Percentiles rank a stretch among this genome's conserved stretches.
Conservation (phyloP, 2,329 filamentous ascomycete genomes). For the Scortechinia acanthostroma region DNA sequence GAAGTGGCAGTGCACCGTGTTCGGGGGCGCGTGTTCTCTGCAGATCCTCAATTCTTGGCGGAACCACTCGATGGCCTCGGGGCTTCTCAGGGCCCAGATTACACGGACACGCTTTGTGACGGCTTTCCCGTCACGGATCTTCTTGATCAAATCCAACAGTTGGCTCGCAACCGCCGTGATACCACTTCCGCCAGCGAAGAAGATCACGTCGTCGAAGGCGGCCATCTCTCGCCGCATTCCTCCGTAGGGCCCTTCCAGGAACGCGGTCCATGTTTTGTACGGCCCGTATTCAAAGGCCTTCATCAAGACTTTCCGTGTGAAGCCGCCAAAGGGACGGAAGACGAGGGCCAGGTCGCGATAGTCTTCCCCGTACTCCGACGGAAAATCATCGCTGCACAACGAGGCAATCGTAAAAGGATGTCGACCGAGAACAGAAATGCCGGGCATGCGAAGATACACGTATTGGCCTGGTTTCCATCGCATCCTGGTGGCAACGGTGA, state of each 20-base stretch:
- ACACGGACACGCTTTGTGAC: slow-evolving; percentile 86
- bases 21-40: slow-evolving; percentile 78
- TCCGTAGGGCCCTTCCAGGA: slow-evolving; percentile 89
- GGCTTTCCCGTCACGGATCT: slow-evolving; percentile 89
- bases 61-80: slow-evolving; percentile 97
- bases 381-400: slow-evolving; percentile 85
- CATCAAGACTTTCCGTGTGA: slow-evolving; percentile 78
- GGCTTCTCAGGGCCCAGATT: slow-evolving; percentile 85
- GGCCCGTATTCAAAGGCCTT: slow-evolving; percentile 79
- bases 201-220: slow-evolving; percentile 85
- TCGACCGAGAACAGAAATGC: slow-evolving; percentile 82
- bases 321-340: slow-evolving; percentile 85
- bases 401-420: slow-evolving; percentile 94
- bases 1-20: slow-evolving; percentile 87
- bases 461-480: slow-evolving; percentile 91
- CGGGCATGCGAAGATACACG: slow-evolving; percentile 88
- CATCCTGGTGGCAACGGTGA: slow-evolving; percentile 89
- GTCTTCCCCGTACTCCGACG: slow-evolving; percentile 63
- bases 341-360: slow-evolving; percentile 86
- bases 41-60: slow-evolving; percentile 89
- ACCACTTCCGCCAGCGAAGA: slow-evolving; percentile 88
- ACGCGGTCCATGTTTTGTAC: slow-evolving; percentile 85
- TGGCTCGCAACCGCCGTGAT: slow-evolving; percentile 92
- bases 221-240: slow-evolving; percentile 86
- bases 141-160: slow-evolving; percentile 86